A percentile compares a stretch with the other conserved stretches of the same genome.
phyloP scores from a whole-genome alignment of 345 rosid genomes.

The Gossypium australe region DNA sequence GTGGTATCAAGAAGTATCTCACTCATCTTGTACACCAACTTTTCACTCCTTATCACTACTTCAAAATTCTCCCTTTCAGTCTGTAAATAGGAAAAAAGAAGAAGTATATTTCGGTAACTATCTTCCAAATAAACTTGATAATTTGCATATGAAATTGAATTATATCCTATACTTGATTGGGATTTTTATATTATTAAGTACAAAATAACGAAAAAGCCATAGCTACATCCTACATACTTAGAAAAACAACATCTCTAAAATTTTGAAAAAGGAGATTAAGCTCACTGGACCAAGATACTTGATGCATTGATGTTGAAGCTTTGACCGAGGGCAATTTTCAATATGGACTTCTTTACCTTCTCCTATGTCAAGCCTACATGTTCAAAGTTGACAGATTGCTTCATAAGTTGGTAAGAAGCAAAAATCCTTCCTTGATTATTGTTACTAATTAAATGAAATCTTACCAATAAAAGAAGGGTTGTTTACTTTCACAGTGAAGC shows the following conservation, averaged over 20 bases:
- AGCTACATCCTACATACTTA: too few relatives aligned
- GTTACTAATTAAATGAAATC: slow-evolving; percentile 11
- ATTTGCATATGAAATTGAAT: too few relatives aligned
- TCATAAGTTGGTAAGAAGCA: not conserved
- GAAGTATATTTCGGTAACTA: not conserved
- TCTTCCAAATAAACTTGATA: not conserved
- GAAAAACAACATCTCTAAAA: too few relatives aligned
- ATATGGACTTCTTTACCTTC: slow-evolving; percentile 64
- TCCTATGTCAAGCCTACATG: slow-evolving; percentile 84
- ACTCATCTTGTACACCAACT: slow-evolving; percentile 49
- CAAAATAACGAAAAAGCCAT: too few relatives aligned
- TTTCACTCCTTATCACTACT: slow-evolving; percentile 48
- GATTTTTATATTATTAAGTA: too few relatives aligned
- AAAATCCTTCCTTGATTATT: slow-evolving; percentile 1
- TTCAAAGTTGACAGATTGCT: slow-evolving; percentile 20
- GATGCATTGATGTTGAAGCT: slow-evolving; percentile 84
- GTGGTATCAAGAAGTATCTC: slow-evolving; percentile 53
- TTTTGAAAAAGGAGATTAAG: slow-evolving; percentile 1
- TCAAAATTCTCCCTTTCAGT: slow-evolving; percentile 60
- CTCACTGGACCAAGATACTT: slow-evolving; percentile 96
- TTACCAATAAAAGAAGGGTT: slow-evolving; percentile 90
- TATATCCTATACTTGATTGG: too few relatives aligned
- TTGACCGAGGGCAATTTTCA: slow-evolving; percentile 60
- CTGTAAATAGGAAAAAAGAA: slow-evolving; percentile 26
- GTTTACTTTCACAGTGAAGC: slow-evolving; percentile 79